These are phyloP conservation scores for Pyrus pyrifolia DNA, from an alignment of 306 rosid species.

Conservation along the genomic window DNA sequence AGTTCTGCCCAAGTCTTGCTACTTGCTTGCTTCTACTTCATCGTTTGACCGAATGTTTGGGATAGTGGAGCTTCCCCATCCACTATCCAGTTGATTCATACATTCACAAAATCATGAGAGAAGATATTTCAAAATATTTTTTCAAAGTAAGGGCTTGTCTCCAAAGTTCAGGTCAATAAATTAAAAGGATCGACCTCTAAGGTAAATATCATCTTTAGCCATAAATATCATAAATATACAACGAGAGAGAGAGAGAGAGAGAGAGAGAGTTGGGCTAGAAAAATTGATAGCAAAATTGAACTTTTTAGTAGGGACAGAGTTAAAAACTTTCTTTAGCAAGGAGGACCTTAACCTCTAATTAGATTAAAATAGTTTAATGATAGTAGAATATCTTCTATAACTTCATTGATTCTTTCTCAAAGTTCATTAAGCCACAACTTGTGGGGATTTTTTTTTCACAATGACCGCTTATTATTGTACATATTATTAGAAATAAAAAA, in stretches of 20 bases:
- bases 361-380: no score
- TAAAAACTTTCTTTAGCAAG: no score
- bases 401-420: no score
- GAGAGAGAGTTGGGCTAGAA: not conserved
- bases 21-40: not conserved
- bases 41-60: slow-evolving; percentile 20
- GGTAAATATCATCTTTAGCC: not conserved
- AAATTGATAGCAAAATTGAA: not conserved
- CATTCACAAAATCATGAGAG: not conserved
- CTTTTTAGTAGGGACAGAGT: no score
- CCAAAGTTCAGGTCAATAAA: not conserved
- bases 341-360: no score
- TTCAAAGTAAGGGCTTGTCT: not conserved
- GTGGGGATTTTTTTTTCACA: no score
- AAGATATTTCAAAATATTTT: not conserved
- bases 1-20: not conserved
- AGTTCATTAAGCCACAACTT: no score
- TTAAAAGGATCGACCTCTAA: not conserved
- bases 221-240: not conserved
- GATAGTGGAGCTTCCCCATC: not conserved
- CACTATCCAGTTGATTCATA: not conserved
- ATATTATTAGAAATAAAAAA: no score
- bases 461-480: no score
- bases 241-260: not conserved
- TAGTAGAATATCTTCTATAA: no score